These are phyloP conservation scores for Hypoxylon sp. DNA, from an alignment of 2,329 filamentous ascomycete genomes.

Conservation along the genomic window DNA sequence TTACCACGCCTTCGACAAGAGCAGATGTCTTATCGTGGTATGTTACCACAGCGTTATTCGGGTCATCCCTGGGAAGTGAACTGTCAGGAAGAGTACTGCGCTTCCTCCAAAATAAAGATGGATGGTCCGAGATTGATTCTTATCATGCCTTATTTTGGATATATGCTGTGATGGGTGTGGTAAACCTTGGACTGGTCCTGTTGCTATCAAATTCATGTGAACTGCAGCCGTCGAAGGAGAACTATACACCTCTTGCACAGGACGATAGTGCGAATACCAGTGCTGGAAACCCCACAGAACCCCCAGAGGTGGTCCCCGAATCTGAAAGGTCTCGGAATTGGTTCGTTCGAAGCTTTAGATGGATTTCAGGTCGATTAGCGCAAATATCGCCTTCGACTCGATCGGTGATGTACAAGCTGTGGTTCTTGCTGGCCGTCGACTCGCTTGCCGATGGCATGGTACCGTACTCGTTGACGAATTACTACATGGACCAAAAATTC, in stretches of 20 bases:
- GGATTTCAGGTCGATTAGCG: slow-evolving; percentile 52
- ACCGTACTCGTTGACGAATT: slow-evolving; percentile 64
- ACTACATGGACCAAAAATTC: slow-evolving; percentile 66
- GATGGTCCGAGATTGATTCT: slow-evolving; percentile 59
- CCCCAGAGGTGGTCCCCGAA: slow-evolving; percentile 13
- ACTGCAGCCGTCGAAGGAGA: slow-evolving; percentile 45
- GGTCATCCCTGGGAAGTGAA: slow-evolving; percentile 63
- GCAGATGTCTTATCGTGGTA: slow-evolving; percentile 75
- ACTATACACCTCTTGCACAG: slow-evolving; percentile 38
- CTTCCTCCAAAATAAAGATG: slow-evolving; percentile 52
- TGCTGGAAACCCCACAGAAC: slow-evolving; percentile 3
- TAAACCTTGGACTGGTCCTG: slow-evolving; percentile 58
- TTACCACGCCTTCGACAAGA: slow-evolving; percentile 62
- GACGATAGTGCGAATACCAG: slow-evolving; percentile 17
- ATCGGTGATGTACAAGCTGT: slow-evolving; percentile 68
- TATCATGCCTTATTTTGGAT: slow-evolving; percentile 68
- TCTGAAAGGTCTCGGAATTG: slow-evolving; percentile 27
- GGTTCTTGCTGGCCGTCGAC: slow-evolving; percentile 71
- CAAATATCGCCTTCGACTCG: slow-evolving; percentile 67
- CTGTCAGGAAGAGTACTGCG: slow-evolving; percentile 61
- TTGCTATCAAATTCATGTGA: slow-evolving; percentile 62
- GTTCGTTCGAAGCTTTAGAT: slow-evolving; percentile 32
- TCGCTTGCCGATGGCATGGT: slow-evolving; percentile 73
- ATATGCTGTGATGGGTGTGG: slow-evolving; percentile 63
- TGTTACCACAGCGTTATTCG: slow-evolving; percentile 64